Percentiles rank a stretch among this genome's conserved stretches.
These are phyloP conservation scores for Ogataea siamensis DNA, from an alignment of 805 yeast genomes.

Conservation along the genomic window DNA sequence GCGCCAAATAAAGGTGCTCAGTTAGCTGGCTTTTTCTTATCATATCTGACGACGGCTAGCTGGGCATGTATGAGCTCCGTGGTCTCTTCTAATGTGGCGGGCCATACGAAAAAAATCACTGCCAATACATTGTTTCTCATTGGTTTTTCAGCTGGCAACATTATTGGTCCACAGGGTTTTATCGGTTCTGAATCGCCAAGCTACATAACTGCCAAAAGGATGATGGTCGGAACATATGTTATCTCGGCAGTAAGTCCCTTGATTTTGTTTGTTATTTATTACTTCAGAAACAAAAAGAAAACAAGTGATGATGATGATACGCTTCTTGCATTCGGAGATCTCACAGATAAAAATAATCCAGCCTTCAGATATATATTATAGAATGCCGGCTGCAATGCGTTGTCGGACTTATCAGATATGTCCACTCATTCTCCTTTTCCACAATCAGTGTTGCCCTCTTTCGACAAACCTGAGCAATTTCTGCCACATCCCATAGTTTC, in stretches of 20 bases:
- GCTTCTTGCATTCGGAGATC: slow-evolving; percentile 43
- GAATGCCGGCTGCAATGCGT: not conserved
- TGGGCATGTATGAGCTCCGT: slow-evolving; percentile 31
- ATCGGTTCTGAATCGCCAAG: slow-evolving; percentile 41
- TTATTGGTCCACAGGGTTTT: slow-evolving; percentile 51
- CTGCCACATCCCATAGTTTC: not conserved
- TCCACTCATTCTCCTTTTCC: no score
- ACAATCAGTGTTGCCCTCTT: not conserved
- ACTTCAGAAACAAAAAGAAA: slow-evolving; percentile 35
- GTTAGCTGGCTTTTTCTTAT: slow-evolving; percentile 25
- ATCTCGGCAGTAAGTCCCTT: slow-evolving; percentile 13
- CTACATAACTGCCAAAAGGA: slow-evolving; percentile 40
- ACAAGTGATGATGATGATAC: slow-evolving; percentile 21
- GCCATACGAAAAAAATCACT: slow-evolving; percentile 54
- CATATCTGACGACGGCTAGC: slow-evolving; percentile 25
- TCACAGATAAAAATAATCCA: slow-evolving; percentile 53
- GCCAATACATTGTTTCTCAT: slow-evolving; percentile 45
- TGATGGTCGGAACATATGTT: slow-evolving; percentile 33
- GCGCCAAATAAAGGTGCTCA: slow-evolving; percentile 25
- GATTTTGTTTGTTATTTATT: slow-evolving; percentile 29
- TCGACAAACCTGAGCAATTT: not conserved
- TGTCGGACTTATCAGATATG: not conserved
- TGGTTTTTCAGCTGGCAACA: slow-evolving; percentile 41
- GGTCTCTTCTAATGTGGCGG: slow-evolving; percentile 50
- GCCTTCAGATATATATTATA: slow-evolving; percentile 43